Evolutionary conservation across 495 filamentous ascomycete genomes (phyloP), one percentile per base, ranked within the genome.

Genomic region (Cairneyella variabilis): DNA sequence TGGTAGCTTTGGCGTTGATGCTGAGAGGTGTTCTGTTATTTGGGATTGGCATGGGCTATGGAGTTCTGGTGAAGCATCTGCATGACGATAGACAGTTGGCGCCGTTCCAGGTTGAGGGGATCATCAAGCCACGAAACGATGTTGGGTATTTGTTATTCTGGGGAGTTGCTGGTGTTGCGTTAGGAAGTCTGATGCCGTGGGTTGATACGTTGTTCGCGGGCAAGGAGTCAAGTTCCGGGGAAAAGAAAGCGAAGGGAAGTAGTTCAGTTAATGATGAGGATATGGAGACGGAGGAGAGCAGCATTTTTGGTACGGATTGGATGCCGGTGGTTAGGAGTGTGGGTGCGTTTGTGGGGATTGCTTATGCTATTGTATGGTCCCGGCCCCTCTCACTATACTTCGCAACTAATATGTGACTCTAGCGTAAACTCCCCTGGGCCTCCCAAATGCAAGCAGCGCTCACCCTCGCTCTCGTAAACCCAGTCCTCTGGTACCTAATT

Each of bases 321-420:
- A 83, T 84, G 36, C 80, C 86, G 26, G 86, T 87, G 9, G 82
- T 97, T 17, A 76, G 93, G 49, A 89, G 90, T 54, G 83, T 97
- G 37, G 95, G 93, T 32, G 91, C 90, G 14, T 97, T 98, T 69
- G 83, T 96, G 21, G 93, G 93, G 11, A 93, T 98, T 67, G 91
- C 90, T 17, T 97, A 96, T 73, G 93, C 93, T 16, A 96, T 98
- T 75, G 88, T 92, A 76, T 67, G 83, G 74, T 52, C 21, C 37
- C 40, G 43, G 23, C 37, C 17, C 54, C 28, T 14, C 25, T 28
- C n/a, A 30, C 23, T 18, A 43, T 11, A 37, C 39, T 21, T 32
- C 28, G 14, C 7, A 32, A 16, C 49, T 63, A 54, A 60, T 40
- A 20, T 18, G 20, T 18, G 3, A 18, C 37, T 36, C 59, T 48